Percentiles rank a stretch among this genome's conserved stretches.
phyloP scores from a whole-genome alignment of 805 yeast genomes.

The Yarrowia sp. region DNA sequence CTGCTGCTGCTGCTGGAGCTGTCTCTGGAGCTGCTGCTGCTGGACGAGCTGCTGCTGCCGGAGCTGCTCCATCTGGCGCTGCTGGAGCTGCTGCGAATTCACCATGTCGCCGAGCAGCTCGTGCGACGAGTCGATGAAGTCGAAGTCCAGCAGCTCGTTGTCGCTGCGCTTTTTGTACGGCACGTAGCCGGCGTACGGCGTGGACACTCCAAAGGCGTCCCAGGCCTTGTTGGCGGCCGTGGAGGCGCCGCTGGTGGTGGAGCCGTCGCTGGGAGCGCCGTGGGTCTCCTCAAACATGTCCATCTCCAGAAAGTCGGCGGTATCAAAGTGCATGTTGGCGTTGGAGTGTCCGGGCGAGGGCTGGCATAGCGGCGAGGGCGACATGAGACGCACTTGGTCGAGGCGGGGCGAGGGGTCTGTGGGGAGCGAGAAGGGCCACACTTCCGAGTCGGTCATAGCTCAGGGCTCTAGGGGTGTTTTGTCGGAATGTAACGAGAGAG shows the following conservation, averaged over 20 bases:
- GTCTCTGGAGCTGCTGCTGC: not conserved
- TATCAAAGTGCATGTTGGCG: constrained; percentile 13
- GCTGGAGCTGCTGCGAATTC: not conserved
- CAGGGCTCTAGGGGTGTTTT: not conserved
- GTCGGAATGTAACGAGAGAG: not conserved
- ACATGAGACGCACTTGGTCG: constrained; percentile 8
- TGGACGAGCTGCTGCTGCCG: not conserved
- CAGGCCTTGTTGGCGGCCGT: constrained; percentile 11
- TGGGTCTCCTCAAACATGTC: constrained; percentile 21
- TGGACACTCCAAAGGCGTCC: constrained; percentile 20
- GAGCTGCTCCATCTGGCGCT: not conserved
- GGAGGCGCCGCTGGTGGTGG: not conserved
- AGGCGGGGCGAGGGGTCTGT: constrained; percentile 19
- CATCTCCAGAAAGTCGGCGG: constrained; percentile 20
- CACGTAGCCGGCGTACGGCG: not conserved
- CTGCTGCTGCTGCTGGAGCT: not conserved
- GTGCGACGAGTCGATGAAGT: constrained; percentile 2
- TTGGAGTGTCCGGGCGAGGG: constrained; percentile 9
- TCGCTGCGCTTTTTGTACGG: constrained; percentile 15
- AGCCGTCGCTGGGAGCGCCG: not conserved
- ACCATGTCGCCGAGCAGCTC: too few relatives aligned
- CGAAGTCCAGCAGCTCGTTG: constrained; percentile 17
- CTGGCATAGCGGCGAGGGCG: constrained; percentile 19
- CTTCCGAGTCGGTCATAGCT: constrained; percentile 17
- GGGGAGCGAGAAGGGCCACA: constrained; percentile 18